A percentile compares a stretch with the other conserved stretches of the same genome.
These are phyloP conservation scores for Misopates orontium DNA, from an alignment of 257 asterid genomes.

Conservation along the genomic window DNA sequence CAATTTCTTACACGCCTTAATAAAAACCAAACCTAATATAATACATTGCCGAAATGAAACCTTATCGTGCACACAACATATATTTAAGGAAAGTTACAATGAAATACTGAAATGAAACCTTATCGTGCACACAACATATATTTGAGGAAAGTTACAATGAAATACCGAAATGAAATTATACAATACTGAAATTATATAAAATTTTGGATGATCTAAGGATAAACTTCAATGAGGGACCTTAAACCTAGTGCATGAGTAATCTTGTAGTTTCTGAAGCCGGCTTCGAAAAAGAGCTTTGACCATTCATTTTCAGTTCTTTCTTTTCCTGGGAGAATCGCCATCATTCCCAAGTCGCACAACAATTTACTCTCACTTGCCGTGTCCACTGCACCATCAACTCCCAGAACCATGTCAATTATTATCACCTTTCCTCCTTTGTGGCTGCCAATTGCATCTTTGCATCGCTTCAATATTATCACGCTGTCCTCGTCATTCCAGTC, in stretches of 20 bases:
- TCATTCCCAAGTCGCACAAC: conserved; percentile 31
- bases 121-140: too few species aligned
- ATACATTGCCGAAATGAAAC: too few species aligned
- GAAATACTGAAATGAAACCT: too few species aligned
- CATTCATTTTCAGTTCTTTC: conserved; percentile 46
- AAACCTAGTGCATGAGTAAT: conserved; percentile 36
- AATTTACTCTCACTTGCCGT: conserved; percentile 22
- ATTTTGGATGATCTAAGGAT: conserved; percentile 11
- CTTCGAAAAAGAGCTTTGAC: conserved; percentile 34
- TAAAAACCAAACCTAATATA: too few species aligned
- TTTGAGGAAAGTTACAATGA: too few species aligned
- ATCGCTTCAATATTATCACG: conserved; percentile 35
- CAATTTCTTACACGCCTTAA: too few species aligned
- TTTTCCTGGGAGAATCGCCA: conserved; percentile 26
- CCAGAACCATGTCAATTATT: conserved; percentile 36
- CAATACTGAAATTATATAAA: too few species aligned
- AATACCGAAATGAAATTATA: too few species aligned
- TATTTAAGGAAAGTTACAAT: too few species aligned
- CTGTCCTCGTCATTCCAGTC: conserved; percentile 36
- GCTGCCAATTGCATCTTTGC: conserved; percentile 35
- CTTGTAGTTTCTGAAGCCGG: conserved; percentile 40
- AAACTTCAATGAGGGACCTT: conserved; percentile 44
- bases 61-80: too few species aligned
- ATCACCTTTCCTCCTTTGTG: conserved; percentile 33
- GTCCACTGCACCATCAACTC: not conserved